These are phyloP conservation scores for Neoboletus magnificus DNA, from an alignment of 768 basidiomycete species.

Conservation along the genomic window DNA sequence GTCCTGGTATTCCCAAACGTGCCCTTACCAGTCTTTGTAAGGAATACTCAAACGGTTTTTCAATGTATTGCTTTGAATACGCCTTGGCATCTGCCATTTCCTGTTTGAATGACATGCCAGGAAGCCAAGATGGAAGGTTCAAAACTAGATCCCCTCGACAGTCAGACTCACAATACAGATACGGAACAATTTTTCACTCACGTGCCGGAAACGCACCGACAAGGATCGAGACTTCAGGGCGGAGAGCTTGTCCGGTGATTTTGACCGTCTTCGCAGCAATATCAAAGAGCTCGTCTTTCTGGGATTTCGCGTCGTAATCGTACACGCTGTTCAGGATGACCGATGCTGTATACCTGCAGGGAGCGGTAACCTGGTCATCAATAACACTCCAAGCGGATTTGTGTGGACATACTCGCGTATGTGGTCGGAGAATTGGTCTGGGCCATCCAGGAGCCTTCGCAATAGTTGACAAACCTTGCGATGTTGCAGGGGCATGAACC, in stretches of 20 bases:
- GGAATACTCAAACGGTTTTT: constrained; percentile 13
- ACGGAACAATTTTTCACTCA: constrained; percentile 1
- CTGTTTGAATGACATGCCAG: constrained; percentile 22
- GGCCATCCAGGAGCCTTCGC: constrained; percentile 30
- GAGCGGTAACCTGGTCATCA: not conserved
- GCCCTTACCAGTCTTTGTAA: constrained; percentile 18
- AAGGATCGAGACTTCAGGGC: constrained; percentile 18
- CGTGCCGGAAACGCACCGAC: constrained; percentile 16
- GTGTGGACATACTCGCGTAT: constrained; percentile 29
- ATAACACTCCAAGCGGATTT: not conserved
- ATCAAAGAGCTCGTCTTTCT: constrained; percentile 14
- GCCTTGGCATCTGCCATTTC: constrained; percentile 18
- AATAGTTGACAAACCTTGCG: constrained; percentile 32
- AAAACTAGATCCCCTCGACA: constrained; percentile 8
- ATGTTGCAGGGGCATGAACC: constrained; percentile 30
- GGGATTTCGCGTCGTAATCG: constrained; percentile 14
- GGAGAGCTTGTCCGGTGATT: constrained; percentile 8
- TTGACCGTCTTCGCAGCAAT: constrained; percentile 4
- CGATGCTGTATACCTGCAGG: constrained; percentile 17
- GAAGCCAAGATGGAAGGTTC: constrained; percentile 22
- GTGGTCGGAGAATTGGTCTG: constrained; percentile 33
- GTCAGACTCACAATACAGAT: not conserved
- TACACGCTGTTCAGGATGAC: constrained; percentile 21
- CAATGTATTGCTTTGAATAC: constrained; percentile 14
- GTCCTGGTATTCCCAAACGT: not conserved